A percentile compares a stretch with the other conserved stretches of the same genome.
Conservation (phyloP, 768 basidiomycete species). For the Lyophyllum semitale region DNA sequence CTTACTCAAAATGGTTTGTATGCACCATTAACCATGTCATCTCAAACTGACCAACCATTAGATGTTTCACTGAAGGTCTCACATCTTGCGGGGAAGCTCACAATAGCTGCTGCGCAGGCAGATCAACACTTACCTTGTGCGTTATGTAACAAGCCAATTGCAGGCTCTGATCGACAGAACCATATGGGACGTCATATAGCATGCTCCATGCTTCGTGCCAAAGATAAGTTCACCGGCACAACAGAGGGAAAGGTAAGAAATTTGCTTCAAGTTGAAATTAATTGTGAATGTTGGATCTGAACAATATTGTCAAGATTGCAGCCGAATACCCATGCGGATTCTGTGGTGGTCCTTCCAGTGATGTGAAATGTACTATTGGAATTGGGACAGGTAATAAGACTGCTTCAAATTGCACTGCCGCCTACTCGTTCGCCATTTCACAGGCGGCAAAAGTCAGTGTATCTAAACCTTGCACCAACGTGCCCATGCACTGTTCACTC, state of each 20-base stretch:
- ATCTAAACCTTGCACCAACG: conserved; percentile 25
- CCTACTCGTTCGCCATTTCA: conserved; percentile 15
- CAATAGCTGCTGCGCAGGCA: background rate
- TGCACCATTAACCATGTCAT: background rate
- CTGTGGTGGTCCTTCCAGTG: background rate
- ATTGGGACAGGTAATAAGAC: conserved; percentile 19
- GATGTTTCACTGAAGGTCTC: background rate
- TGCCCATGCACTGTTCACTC: conserved; percentile 23
- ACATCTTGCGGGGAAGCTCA: background rate
- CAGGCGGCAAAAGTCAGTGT: conserved; percentile 12
- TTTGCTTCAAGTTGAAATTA: no score
- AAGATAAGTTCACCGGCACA: conserved; percentile 4
- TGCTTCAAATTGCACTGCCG: conserved; percentile 11
- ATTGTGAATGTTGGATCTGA: no score
- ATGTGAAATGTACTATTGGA: conserved; percentile 16
- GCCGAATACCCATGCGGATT: no score
- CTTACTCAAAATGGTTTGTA: background rate
- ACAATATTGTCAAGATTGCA: no score
- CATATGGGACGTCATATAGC: conserved; percentile 22
- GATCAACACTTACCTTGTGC: conserved; percentile 5
- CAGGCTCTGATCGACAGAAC: conserved; percentile 12
- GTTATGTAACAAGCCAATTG: conserved; percentile 6
- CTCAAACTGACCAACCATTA: background rate
- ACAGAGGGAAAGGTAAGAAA: background rate
- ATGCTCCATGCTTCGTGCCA: background rate